These are phyloP conservation scores for Leishmania martiniquensis DNA, from an alignment of 208 protist genomes.

Conservation along the genomic window DNA sequence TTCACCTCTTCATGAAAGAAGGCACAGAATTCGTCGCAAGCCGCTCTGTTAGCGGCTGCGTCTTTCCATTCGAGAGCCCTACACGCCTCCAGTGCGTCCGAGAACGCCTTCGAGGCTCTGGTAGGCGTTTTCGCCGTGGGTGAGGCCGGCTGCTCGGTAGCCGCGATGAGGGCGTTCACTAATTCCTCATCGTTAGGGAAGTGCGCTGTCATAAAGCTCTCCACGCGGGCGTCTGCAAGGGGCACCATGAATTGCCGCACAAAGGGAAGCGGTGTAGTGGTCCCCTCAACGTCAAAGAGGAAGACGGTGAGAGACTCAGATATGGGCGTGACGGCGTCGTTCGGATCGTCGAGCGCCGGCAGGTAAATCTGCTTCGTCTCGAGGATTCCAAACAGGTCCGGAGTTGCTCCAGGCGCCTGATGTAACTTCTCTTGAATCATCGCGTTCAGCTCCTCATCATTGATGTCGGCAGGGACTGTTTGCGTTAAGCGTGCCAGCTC, in stretches of 20 bases:
- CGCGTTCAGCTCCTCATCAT: slow-evolving; percentile 1
- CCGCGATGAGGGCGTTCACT: slow-evolving; percentile 16
- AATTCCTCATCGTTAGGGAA: slow-evolving; percentile 41
- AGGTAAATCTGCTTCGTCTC: slow-evolving; percentile 5
- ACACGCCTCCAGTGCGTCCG: slow-evolving; percentile 4
- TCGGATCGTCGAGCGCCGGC: background rate
- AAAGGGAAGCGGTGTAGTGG: slow-evolving; percentile 85
- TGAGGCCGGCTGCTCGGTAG: background rate
- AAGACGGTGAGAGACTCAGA: slow-evolving; percentile 31
- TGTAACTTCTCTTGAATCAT: background rate
- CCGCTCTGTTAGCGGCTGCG: slow-evolving; percentile 7
- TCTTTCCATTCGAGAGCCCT: slow-evolving; percentile 11
- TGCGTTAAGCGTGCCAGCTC: slow-evolving; percentile 30
- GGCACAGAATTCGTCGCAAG: slow-evolving; percentile 31
- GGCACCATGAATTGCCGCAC: slow-evolving; percentile 66
- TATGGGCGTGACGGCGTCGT: background rate
- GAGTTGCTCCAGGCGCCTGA: background rate
- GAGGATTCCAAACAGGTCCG: slow-evolving; percentile 4
- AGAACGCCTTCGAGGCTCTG: background rate
- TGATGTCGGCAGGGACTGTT: slow-evolving; percentile 18
- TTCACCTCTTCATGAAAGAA: slow-evolving; percentile 28
- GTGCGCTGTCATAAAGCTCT: slow-evolving; percentile 39
- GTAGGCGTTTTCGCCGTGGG: slow-evolving; percentile 17
- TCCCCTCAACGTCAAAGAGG: slow-evolving; percentile 84
- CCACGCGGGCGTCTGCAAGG: slow-evolving; percentile 33